Percentiles rank a stretch among this genome's conserved stretches.
Evolutionary conservation across 139 green algal species (phyloP).

Genomic region (Chlorokybus atmophyticus): DNA sequence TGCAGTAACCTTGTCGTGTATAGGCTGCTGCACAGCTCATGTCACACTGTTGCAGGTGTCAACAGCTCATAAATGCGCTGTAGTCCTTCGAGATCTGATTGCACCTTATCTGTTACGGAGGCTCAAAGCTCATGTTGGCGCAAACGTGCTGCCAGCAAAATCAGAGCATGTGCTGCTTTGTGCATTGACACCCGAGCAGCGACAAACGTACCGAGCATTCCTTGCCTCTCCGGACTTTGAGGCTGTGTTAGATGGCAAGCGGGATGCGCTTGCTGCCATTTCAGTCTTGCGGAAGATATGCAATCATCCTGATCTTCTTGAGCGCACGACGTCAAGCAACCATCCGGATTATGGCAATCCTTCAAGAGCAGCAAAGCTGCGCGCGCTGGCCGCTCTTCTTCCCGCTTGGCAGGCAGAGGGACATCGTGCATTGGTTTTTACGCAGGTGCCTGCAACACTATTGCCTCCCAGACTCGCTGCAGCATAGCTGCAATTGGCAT

Average conservation of each 20-base stretch:
- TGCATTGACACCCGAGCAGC: conserved; percentile 64
- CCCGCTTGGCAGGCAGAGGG: conserved; percentile 56
- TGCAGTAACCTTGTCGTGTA: too few species aligned
- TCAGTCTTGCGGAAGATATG: conserved; percentile 95
- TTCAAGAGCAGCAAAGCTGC: neutral
- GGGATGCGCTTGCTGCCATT: conserved; percentile 75
- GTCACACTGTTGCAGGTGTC: conserved; percentile 51
- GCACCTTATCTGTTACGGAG: conserved; percentile 87
- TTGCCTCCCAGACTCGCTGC: neutral
- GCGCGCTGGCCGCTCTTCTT: too few species aligned
- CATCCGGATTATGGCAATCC: conserved; percentile 17
- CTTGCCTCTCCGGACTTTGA: conserved; percentile 21
- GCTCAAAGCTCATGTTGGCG: conserved; percentile 76
- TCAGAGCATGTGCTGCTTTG: conserved; percentile 96
- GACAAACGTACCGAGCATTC: conserved; percentile 61
- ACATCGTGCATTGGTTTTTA: conserved; percentile 46
- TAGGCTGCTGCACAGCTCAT: too few species aligned
- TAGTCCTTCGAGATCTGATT: conserved; percentile 88
- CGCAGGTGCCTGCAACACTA: neutral
- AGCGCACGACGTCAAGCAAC: too few species aligned
- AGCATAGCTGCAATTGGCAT: too few species aligned
- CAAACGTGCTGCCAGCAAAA: conserved; percentile 73
- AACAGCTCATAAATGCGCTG: conserved; percentile 78
- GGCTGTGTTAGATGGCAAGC: conserved; percentile 33
- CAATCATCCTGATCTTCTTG: conserved; percentile 96